Base-by-base conservation (phyloP, 2,329 filamentous ascomycete genomes). In the Clonostachys rosea region DNA sequence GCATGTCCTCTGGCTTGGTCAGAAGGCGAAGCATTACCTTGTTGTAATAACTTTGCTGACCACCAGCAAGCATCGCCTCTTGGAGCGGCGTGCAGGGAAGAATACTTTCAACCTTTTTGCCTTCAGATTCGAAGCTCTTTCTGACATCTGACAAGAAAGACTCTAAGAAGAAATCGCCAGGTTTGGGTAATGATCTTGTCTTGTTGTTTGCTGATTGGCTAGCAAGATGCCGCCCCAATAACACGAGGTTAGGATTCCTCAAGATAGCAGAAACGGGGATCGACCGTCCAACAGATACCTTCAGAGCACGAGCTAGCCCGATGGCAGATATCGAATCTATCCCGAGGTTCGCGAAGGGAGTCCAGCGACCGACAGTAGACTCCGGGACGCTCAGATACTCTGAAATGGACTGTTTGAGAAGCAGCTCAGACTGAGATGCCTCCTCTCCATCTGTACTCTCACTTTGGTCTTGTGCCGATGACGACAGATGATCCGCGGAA, bases 41-140 rank as follows among this genome's bases (percentile, higher is more conserved):
- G 60, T 95, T 96, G 56, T 78, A 82, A 60, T 96, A 96, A 3
- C 82, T 73, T 2, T 67, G 65, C 11, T 68, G 62, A 2, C 64
- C 64, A 51, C 70, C 56, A 9, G 81, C 78, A 1, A 96, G 71
- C 90, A 96, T 96, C 1, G 86, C 87, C 67, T 95, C 87, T 62
- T 96, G 91, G 0, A 96, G 69, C 1, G 91, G 87, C 2, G 90
- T 95, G 59, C 91, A 96, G 1, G 91, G 91, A 6, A 91, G 67
- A 9, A 95, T 73, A 2, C 69, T 71, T 33, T 77, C 65, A 4
- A 87, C 68, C 0, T 54, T 41, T 5, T 63, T 60, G 0, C 62
- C 61, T 3, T 62, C 50, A 5, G 49, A 14, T 5, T 53, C 41
- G 47, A 78, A 68, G 1, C 54, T 56, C 6, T 59, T 47, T 24